phyloP scores from a whole-genome alignment of 495 filamentous ascomycete genomes.

The Terfezia claveryi region DNA sequence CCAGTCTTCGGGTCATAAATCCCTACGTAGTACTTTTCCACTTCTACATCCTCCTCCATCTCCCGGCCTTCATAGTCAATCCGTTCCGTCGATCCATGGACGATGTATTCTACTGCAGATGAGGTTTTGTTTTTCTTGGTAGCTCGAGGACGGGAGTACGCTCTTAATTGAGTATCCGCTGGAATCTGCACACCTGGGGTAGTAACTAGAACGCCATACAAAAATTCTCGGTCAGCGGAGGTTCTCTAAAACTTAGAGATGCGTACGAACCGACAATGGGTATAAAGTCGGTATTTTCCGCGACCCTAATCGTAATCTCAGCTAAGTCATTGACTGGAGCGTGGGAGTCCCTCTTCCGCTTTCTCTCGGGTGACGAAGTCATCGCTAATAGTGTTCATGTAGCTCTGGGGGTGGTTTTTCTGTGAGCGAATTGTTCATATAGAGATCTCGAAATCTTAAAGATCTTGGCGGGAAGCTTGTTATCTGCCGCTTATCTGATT shows the following conservation, averaged over 20 bases:
- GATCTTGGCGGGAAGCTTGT: too few relatives aligned
- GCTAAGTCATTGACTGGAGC: not conserved
- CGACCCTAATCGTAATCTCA: slow-evolving; percentile 8
- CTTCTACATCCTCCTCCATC: slow-evolving; percentile 35
- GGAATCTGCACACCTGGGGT: slow-evolving; percentile 14
- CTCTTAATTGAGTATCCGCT: slow-evolving; percentile 3
- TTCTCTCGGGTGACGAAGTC: slow-evolving; percentile 9
- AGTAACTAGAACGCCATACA: slow-evolving; percentile 4
- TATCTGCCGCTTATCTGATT: too few relatives aligned
- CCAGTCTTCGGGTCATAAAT: slow-evolving; percentile 56
- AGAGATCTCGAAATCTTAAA: too few relatives aligned
- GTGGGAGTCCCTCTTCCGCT: slow-evolving; percentile 9
- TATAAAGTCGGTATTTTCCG: slow-evolving; percentile 7
- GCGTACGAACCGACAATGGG: slow-evolving; percentile 12
- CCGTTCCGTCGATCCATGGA: slow-evolving; percentile 55
- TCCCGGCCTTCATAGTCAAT: slow-evolving; percentile 68
- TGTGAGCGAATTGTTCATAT: not conserved
- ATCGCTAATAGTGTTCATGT: not conserved
- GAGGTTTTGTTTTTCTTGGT: slow-evolving; percentile 14
- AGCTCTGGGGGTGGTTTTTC: not conserved
- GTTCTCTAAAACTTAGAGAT: not conserved
- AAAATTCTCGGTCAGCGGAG: not conserved
- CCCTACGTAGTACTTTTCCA: slow-evolving; percentile 71
- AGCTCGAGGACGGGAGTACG: slow-evolving; percentile 5
- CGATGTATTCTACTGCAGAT: slow-evolving; percentile 35